Conservation (phyloP, 1,284 basidiomycete genomes). For the Entoloma clypeatum region DNA sequence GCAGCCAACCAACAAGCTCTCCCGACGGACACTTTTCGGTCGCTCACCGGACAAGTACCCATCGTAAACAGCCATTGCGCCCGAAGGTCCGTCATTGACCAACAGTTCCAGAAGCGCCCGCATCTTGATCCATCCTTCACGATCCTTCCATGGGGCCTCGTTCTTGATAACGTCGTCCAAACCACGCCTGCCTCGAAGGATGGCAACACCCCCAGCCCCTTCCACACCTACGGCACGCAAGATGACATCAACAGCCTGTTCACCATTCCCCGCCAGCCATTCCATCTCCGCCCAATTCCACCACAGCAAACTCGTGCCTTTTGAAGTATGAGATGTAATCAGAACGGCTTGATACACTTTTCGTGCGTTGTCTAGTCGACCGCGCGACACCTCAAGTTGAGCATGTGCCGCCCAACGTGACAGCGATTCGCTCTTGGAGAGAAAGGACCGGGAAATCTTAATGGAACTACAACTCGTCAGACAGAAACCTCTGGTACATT, state of each 20-base stretch:
- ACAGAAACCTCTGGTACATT: no score
- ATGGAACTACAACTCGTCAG: constrained; percentile 60
- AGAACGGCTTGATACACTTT: constrained; percentile 79
- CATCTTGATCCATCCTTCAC: constrained; percentile 60
- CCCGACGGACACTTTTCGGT: constrained; percentile 39
- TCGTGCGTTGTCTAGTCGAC: constrained; percentile 69
- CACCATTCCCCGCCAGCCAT: constrained; percentile 59
- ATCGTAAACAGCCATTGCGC: constrained; percentile 49
- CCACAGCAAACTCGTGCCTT: constrained; percentile 59
- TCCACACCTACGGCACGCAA: constrained; percentile 51
- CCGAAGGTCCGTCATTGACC: constrained; percentile 38
- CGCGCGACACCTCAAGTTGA: constrained; percentile 71
- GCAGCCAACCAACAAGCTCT: constrained; percentile 57
- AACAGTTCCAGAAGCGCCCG: constrained; percentile 63
- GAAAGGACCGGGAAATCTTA: constrained; percentile 69
- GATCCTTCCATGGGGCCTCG: constrained; percentile 45
- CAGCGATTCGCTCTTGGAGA: constrained; percentile 68
- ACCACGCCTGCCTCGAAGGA: constrained; percentile 56
- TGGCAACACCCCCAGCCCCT: constrained; percentile 46
- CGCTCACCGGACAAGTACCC: constrained; percentile 26
- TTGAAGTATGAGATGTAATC: constrained; percentile 35
- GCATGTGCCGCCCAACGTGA: constrained; percentile 81
- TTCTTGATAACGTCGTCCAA: constrained; percentile 46
- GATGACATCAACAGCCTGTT: constrained; percentile 50
- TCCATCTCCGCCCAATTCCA: constrained; percentile 91